A percentile compares a stretch with the other conserved stretches of the same genome.
These are phyloP conservation scores for Colletotrichum kahawae DNA, from an alignment of 2,329 filamentous ascomycete species.

Conservation along the genomic window DNA sequence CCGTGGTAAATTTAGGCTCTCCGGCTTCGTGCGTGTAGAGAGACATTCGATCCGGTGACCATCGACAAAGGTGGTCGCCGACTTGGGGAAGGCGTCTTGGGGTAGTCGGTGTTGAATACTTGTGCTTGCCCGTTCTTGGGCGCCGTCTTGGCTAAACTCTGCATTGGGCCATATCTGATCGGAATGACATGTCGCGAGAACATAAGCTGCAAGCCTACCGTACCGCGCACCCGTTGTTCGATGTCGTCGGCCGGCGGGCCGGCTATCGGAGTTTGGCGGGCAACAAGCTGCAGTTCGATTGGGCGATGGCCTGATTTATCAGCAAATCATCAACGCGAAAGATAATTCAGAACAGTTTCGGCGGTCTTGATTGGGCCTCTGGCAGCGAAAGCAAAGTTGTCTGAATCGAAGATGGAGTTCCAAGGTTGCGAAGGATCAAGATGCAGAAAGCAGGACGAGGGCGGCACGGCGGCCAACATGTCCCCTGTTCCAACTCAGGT, in stretches of 20 bases:
- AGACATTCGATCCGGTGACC: background rate
- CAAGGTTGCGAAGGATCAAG: background rate
- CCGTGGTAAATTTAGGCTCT: background rate
- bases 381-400: background rate
- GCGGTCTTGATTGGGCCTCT: background rate
- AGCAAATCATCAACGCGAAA: background rate
- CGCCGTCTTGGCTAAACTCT: background rate
- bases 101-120: background rate
- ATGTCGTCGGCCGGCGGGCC: background rate
- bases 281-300: background rate
- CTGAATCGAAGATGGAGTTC: background rate
- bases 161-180: background rate
- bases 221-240: background rate
- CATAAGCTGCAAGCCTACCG: background rate
- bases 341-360: background rate
- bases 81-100: background rate
- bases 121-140: background rate
- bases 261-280: background rate
- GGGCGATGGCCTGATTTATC: background rate
- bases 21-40: background rate
- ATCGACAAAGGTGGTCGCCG: background rate
- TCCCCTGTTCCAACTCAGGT: background rate
- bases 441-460: background rate
- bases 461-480: background rate
- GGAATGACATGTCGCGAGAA: background rate